These are phyloP conservation scores for Polyporus arcularius DNA, from an alignment of 768 basidiomycete genomes.

Conservation along the genomic window DNA sequence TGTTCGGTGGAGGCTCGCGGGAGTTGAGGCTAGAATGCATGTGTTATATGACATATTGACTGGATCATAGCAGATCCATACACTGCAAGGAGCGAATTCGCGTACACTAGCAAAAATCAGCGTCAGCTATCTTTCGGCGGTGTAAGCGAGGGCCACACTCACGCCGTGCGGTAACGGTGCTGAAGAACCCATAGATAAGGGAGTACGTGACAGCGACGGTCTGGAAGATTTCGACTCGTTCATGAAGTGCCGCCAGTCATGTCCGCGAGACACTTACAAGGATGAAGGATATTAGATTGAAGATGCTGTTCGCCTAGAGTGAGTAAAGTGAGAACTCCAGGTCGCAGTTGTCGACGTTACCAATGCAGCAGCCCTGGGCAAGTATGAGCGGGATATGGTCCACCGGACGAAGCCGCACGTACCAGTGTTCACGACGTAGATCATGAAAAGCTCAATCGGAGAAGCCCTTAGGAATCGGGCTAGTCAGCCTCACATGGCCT, in stretches of 20 bases:
- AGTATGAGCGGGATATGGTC: not conserved
- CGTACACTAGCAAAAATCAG: not conserved
- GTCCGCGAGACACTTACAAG: not conserved
- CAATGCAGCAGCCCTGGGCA: not conserved
- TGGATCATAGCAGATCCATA: not conserved
- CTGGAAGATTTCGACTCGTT: not conserved
- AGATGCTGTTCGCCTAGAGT: not conserved
- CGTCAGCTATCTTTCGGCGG: not conserved
- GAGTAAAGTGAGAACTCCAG: too few species aligned
- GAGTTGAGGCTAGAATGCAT: not conserved
- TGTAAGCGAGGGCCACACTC: not conserved
- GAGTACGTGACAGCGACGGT: not conserved
- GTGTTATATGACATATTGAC: not conserved
- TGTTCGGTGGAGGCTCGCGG: not conserved
- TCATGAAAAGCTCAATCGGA: not conserved
- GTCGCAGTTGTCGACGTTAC: not conserved
- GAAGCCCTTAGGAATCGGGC: not conserved
- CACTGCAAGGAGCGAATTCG: conserved; percentile 4
- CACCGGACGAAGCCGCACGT: not conserved
- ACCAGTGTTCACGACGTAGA: not conserved
- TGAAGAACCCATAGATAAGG: not conserved
- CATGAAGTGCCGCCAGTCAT: too few species aligned
- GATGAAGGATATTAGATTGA: not conserved
- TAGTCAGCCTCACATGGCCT: not conserved
- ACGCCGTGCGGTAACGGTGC: not conserved